Evolutionary conservation across 129 eudicot species (phyloP).

Genomic region (Silybum marianum): DNA sequence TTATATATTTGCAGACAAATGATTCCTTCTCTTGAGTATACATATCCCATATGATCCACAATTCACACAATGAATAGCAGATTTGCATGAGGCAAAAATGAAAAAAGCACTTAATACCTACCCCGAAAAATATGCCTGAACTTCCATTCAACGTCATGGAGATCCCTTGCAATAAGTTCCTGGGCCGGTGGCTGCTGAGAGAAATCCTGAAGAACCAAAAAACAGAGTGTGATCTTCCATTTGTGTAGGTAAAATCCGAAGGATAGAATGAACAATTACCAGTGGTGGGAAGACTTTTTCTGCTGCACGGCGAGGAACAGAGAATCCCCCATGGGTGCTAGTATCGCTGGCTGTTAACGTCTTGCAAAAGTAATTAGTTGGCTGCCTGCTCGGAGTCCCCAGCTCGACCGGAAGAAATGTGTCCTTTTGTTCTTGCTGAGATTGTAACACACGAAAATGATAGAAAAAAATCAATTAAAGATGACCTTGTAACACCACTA

Average conservation of each 20-base stretch:
- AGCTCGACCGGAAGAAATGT: constrained; percentile 94
- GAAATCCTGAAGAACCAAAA: constrained; percentile 66
- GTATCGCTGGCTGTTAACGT: constrained; percentile 98
- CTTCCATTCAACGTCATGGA: constrained; percentile 98
- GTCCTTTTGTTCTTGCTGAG: constrained; percentile 97
- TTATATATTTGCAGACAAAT: not conserved
- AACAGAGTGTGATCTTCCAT: not conserved
- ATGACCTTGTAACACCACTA: not conserved
- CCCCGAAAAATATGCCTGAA: constrained; percentile 97
- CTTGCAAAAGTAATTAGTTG: constrained; percentile 96
- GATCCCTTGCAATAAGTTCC: constrained; percentile 97
- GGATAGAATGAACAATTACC: constrained; percentile 40
- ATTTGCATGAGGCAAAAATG: not conserved
- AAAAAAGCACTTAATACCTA: constrained; percentile 25
- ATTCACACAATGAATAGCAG: not conserved
- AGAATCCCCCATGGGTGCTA: constrained; percentile 98
- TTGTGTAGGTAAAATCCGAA: not conserved
- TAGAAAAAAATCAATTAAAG: not conserved
- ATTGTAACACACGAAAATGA: constrained; percentile 4
- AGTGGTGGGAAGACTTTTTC: constrained; percentile 98
- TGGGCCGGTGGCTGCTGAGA: constrained; percentile 97
- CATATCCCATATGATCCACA: not conserved
- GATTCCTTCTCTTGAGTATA: not conserved
- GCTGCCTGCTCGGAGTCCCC: constrained; percentile 94
- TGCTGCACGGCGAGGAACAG: constrained; percentile 99